phyloP scores from a whole-genome alignment of 805 yeast species.

The Trichomonascus vanleenenianus region DNA sequence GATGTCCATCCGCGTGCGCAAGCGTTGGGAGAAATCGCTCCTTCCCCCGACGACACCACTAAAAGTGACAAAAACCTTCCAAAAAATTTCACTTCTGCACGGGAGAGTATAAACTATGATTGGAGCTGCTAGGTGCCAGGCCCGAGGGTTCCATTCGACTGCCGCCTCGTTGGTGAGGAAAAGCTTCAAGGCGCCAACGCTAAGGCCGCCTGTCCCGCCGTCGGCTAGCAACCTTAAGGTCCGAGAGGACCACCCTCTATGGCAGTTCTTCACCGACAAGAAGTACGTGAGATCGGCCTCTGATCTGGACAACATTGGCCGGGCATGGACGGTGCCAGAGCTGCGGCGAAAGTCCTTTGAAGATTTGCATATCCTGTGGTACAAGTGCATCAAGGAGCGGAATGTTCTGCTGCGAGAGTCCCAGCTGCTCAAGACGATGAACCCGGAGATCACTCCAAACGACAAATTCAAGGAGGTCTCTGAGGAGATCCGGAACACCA shows the following conservation, averaged over 20 bases:
- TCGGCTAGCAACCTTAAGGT: slow-evolving; percentile 63
- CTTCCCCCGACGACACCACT: too few relatives aligned
- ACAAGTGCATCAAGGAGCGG: slow-evolving; percentile 72
- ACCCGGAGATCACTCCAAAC: slow-evolving; percentile 18
- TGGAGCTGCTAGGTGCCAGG: too few relatives aligned
- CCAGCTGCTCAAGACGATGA: slow-evolving; percentile 42
- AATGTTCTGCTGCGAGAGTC: slow-evolving; percentile 72
- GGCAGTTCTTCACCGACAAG: slow-evolving; percentile 77
- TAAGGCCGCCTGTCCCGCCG: slow-evolving; percentile 83
- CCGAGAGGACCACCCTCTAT: slow-evolving; percentile 82
- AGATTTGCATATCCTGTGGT: slow-evolving; percentile 90
- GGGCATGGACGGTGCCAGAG: slow-evolving; percentile 85
- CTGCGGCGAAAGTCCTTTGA: slow-evolving; percentile 86
- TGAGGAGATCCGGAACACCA: slow-evolving; percentile 47
- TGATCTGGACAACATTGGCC: slow-evolving; percentile 38
- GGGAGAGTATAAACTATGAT: too few relatives aligned
- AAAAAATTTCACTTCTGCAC: too few relatives aligned
- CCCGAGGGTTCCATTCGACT: background rate
- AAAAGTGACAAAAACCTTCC: too few relatives aligned
- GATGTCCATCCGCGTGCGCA: too few relatives aligned
- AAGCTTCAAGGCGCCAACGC: slow-evolving; percentile 20
- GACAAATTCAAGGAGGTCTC: slow-evolving; percentile 27
- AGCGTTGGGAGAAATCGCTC: too few relatives aligned
- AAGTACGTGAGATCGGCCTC: slow-evolving; percentile 51
- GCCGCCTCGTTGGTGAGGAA: background rate